Conservation (phyloP, 345 rosid genomes). For the Noccaea caerulescens region DNA sequence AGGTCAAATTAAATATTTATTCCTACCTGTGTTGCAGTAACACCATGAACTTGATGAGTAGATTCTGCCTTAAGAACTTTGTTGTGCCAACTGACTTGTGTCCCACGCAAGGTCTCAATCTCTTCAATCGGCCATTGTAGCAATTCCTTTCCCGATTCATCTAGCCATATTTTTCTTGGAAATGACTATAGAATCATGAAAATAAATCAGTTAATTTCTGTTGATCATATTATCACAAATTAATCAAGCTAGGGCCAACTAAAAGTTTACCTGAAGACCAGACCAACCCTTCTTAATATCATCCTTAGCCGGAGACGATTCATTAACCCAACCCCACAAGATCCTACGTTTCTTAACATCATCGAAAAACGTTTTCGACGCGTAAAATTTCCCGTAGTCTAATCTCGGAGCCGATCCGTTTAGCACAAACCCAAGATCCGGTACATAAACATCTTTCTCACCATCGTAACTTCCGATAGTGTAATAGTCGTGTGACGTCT, state of each 20-base stretch:
- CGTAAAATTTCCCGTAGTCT: conserved; percentile 78
- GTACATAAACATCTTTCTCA: conserved; percentile 51
- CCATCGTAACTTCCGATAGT: conserved; percentile 52
- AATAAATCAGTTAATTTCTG: background rate
- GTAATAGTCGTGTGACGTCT: conserved; percentile 55
- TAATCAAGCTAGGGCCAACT: background rate
- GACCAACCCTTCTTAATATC: conserved; percentile 45
- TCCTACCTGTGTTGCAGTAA: conserved; percentile 60
- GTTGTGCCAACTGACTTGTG: conserved; percentile 39
- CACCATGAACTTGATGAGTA: conserved; percentile 50
- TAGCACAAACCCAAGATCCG: conserved; percentile 54
- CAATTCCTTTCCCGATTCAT: conserved; percentile 58
- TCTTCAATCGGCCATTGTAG: conserved; percentile 74
- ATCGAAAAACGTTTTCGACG: conserved; percentile 74
- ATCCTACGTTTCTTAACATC: conserved; percentile 54
- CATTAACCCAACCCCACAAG: conserved; percentile 76
- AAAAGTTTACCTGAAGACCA: conserved; percentile 44
- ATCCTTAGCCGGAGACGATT: conserved; percentile 49
- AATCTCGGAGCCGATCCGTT: conserved; percentile 52
- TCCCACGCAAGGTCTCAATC: conserved; percentile 53
- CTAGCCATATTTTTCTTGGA: conserved; percentile 64
- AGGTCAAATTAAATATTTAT: background rate
- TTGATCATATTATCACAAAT: background rate
- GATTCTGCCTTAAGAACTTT: conserved; percentile 51
- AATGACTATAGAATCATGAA: conserved; percentile 50